phyloP scores from a whole-genome alignment of 2,329 filamentous ascomycete genomes.

The Sordariomycetes sp. region DNA sequence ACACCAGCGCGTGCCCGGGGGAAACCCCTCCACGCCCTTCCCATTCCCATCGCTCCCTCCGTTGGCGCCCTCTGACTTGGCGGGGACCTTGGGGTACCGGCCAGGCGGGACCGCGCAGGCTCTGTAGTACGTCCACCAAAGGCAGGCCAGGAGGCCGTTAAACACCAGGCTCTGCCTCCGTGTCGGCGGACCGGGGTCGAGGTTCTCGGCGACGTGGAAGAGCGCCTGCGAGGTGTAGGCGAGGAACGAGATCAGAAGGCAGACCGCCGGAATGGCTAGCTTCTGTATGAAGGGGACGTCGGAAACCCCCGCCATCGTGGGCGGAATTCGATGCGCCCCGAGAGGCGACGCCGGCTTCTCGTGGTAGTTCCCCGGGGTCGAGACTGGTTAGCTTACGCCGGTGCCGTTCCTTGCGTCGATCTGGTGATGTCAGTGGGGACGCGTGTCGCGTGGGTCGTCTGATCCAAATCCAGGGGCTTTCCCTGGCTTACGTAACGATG shows the following conservation, averaged over 20 bases:
- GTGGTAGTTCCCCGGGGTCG: neutral
- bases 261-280: constrained; percentile 57
- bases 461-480: neutral
- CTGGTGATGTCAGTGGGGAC: neutral
- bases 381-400: neutral
- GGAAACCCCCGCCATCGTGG: constrained; percentile 26
- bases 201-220: constrained; percentile 41
- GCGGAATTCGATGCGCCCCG: constrained; percentile 1
- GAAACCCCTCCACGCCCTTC: neutral
- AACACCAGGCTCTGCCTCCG: constrained; percentile 44
- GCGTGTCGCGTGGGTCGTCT: neutral
- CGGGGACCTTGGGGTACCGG: constrained; percentile 22
- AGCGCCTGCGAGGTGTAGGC: constrained; percentile 61
- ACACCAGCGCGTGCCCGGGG: constrained; percentile 44
- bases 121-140: constrained; percentile 58
- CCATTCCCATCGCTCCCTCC: neutral
- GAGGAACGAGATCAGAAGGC: constrained; percentile 53
- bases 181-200: constrained; percentile 47
- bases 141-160: constrained; percentile 48
- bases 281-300: constrained; percentile 29
- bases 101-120: constrained; percentile 46
- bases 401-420: neutral
- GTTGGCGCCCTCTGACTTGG: neutral
- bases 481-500: neutral
- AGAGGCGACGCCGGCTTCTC: neutral